A percentile compares a stretch with the other conserved stretches of the same genome.
These are phyloP conservation scores for Eutypa lata DNA, from an alignment of 2,329 filamentous ascomycete species.

Conservation along the genomic window DNA sequence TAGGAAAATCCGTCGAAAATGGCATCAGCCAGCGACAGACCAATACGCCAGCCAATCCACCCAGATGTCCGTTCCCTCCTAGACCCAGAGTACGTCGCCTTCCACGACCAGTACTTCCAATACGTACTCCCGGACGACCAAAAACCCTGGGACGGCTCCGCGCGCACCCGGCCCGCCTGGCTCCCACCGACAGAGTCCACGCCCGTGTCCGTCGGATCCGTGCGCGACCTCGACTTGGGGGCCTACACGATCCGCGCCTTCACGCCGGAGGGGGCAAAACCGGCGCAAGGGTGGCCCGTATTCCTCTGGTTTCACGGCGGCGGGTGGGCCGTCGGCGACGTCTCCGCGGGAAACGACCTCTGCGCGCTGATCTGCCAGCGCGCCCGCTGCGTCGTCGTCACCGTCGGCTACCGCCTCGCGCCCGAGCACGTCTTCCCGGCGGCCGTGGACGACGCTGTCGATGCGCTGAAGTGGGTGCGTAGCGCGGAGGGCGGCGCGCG, in stretches of 20 bases:
- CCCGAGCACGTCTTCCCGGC: conserved; percentile 10
- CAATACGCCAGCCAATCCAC: conserved; percentile 3
- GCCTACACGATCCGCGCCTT: not conserved
- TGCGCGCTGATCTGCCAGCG: conserved; percentile 3
- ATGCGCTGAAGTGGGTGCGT: conserved; percentile 4
- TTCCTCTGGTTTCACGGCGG: conserved; percentile 8
- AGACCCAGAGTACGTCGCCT: conserved; percentile 5
- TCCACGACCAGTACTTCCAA: conserved; percentile 3
- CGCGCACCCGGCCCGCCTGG: not conserved
- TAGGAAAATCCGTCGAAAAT: too few species aligned
- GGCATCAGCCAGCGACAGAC: not conserved
- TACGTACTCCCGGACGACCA: conserved; percentile 1
- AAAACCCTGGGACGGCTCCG: conserved; percentile 3
- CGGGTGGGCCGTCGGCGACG: conserved; percentile 4
- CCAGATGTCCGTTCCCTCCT: not conserved
- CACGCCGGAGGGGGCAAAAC: not conserved
- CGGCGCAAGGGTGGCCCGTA: not conserved
- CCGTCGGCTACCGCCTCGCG: conserved; percentile 4
- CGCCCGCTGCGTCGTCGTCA: conserved; percentile 2
- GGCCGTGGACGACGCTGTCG: conserved; percentile 6
- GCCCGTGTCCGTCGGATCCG: not conserved
- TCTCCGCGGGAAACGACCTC: not conserved
- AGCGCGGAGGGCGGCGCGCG: not conserved
- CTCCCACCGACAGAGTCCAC: not conserved
- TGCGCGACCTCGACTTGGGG: conserved; percentile 1